phyloP scores from a whole-genome alignment of 371 early-diverging fungal species.

The Entomophthora muscae region DNA sequence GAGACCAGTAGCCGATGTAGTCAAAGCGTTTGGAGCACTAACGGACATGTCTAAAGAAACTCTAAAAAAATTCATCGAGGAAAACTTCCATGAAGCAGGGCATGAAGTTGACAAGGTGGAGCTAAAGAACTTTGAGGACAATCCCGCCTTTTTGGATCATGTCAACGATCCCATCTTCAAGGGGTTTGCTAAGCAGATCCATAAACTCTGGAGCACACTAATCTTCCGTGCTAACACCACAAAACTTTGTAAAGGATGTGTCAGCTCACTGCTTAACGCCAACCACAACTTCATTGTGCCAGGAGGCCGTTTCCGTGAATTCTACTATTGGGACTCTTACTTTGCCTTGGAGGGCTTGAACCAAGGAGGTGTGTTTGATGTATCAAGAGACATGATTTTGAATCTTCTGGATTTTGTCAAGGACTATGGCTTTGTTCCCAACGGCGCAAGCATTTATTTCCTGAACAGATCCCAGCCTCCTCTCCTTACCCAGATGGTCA shows the following conservation, averaged over 20 bases:
- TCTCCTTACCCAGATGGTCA: too few species aligned
- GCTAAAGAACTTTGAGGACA: slow-evolving; percentile 16
- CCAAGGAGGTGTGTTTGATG: slow-evolving; percentile 32
- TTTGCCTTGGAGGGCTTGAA: slow-evolving; percentile 69
- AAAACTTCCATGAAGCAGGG: slow-evolving; percentile 37
- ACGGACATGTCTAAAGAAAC: too few species aligned
- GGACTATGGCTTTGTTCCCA: slow-evolving; percentile 46
- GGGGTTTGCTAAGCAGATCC: slow-evolving; percentile 27
- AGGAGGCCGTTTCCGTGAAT: slow-evolving; percentile 80
- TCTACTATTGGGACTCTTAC: slow-evolving; percentile 84
- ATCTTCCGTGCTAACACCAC: slow-evolving; percentile 26
- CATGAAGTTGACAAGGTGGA: slow-evolving; percentile 17
- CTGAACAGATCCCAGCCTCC: slow-evolving; percentile 81
- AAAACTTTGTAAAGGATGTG: slow-evolving; percentile 30
- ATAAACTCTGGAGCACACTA: slow-evolving; percentile 39
- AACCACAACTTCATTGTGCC: slow-evolving; percentile 63
- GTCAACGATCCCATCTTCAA: slow-evolving; percentile 26
- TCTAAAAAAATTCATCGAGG: too few species aligned
- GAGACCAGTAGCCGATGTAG: too few species aligned
- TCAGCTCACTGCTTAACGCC: slow-evolving; percentile 27
- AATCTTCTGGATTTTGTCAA: slow-evolving; percentile 55
- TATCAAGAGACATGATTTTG: slow-evolving; percentile 37
- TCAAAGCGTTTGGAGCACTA: too few species aligned
- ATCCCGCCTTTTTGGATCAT: slow-evolving; percentile 25
- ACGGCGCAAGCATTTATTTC: slow-evolving; percentile 41